These are phyloP conservation scores for Zygotorulaspora danielsina DNA, from an alignment of 805 yeast genomes.

Conservation along the genomic window DNA sequence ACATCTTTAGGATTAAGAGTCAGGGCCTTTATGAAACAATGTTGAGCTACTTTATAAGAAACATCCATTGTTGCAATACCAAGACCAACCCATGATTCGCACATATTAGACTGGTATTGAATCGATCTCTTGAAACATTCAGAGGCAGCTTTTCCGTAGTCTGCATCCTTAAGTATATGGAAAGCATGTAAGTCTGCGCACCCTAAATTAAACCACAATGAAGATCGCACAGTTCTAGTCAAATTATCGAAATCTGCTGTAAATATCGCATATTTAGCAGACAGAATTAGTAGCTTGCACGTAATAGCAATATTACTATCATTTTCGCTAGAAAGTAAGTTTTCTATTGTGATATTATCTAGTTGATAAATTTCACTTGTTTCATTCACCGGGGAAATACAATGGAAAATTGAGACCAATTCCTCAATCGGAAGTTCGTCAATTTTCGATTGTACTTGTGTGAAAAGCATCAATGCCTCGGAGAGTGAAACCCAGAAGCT, in stretches of 20 bases:
- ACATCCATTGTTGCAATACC: conserved; percentile 68
- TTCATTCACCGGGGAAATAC: conserved; percentile 12
- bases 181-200: conserved; percentile 52
- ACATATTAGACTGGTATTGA: conserved; percentile 62
- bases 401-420: conserved; percentile 32
- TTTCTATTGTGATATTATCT: conserved; percentile 24
- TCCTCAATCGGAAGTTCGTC: conserved; percentile 47
- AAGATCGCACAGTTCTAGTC: conserved; percentile 50
- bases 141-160: conserved; percentile 50
- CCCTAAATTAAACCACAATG: conserved; percentile 67
- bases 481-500: conserved; percentile 65
- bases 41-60: conserved; percentile 78
- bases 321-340: conserved; percentile 19
- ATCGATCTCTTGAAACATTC: conserved; percentile 61
- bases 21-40: conserved; percentile 81
- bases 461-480: conserved; percentile 51
- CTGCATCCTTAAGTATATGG: conserved; percentile 28
- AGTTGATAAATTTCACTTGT: conserved; percentile 30
- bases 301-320: conserved; percentile 38
- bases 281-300: conserved; percentile 40
- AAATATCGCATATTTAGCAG: conserved; percentile 45
- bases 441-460: conserved; percentile 52
- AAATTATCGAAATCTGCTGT: conserved; percentile 12
- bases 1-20: conserved; percentile 65
- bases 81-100: conserved; percentile 74